Conservation (phyloP, 2,329 filamentous ascomycete genomes). For the Juglanconis sp. region DNA sequence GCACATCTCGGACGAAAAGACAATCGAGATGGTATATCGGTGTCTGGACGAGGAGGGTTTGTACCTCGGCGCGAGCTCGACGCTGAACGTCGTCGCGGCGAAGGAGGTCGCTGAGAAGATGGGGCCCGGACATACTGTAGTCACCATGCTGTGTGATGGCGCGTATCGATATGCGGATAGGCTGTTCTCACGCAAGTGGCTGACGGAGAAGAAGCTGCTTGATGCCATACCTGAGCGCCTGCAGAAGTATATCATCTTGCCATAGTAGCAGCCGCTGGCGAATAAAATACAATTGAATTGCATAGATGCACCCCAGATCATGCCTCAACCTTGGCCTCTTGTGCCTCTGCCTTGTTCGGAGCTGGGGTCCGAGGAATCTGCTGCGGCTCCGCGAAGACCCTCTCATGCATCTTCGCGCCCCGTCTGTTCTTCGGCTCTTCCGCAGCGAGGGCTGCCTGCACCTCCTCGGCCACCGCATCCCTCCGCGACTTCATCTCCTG, state of each 20-base stretch:
- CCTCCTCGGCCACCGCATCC: slow-evolving; percentile 24
- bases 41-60: slow-evolving; percentile 94
- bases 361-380: neutral
- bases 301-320: neutral
- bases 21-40: slow-evolving; percentile 95
- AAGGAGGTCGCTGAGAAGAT: slow-evolving; percentile 90
- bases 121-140: slow-evolving; percentile 83
- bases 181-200: slow-evolving; percentile 87
- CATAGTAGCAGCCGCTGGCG: slow-evolving; percentile 41
- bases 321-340: slow-evolving; percentile 7
- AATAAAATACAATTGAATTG: slow-evolving; percentile 8
- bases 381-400: slow-evolving; percentile 26
- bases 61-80: slow-evolving; percentile 90
- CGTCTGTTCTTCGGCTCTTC: slow-evolving; percentile 15
- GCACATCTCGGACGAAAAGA: slow-evolving; percentile 86
- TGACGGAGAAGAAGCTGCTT: slow-evolving; percentile 79
- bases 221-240: slow-evolving; percentile 78
- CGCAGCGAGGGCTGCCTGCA: slow-evolving; percentile 22
- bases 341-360: slow-evolving; percentile 1
- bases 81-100: slow-evolving; percentile 91
- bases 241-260: slow-evolving; percentile 91
- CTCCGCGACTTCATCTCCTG: slow-evolving; percentile 30
- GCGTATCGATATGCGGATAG: slow-evolving; percentile 97
- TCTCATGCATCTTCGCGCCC: slow-evolving; percentile 28
- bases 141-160: slow-evolving; percentile 91